A percentile compares a stretch with the other conserved stretches of the same genome.
phyloP scores from a whole-genome alignment of 2,329 filamentous ascomycete genomes.

The Trichoderma harzianum region DNA sequence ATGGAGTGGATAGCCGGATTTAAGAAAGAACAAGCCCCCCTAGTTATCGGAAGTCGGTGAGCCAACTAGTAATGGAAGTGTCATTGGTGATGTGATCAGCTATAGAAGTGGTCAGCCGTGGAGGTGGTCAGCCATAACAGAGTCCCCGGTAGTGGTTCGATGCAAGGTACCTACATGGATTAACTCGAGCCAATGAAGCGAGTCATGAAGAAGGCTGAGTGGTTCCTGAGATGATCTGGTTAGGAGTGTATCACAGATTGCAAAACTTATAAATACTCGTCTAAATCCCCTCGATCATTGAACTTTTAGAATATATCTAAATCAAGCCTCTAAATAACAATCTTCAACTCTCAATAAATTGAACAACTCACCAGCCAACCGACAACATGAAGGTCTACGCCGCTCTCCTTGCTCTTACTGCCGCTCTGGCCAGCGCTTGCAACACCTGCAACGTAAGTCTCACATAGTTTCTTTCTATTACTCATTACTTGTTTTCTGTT shows the following conservation, averaged over 20 bases:
- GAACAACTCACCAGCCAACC: not conserved
- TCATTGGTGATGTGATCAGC: not conserved
- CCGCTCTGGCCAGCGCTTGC: conserved; percentile 12
- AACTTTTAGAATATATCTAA: not conserved
- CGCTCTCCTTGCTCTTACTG: not conserved
- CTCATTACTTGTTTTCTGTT: not conserved
- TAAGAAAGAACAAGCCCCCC: not conserved
- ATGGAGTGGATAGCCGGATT: not conserved
- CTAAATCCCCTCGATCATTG: not conserved
- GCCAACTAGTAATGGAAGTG: not conserved
- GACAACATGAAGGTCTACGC: conserved; percentile 13
- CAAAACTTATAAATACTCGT: not conserved
- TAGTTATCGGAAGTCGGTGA: not conserved
- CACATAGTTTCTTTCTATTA: not conserved
- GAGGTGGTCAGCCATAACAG: not conserved
- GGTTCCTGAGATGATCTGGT: not conserved
- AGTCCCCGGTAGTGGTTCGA: not conserved
- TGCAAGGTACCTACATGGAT: not conserved
- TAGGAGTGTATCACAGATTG: not conserved
- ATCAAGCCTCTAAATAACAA: not conserved
- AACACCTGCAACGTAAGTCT: conserved; percentile 10
- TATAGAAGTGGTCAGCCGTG: not conserved
- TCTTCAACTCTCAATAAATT: not conserved
- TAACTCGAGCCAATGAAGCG: not conserved
- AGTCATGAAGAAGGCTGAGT: not conserved